Base-by-base conservation (phyloP, 805 yeast species). In the Cyberlindnera amylophila region DNA sequence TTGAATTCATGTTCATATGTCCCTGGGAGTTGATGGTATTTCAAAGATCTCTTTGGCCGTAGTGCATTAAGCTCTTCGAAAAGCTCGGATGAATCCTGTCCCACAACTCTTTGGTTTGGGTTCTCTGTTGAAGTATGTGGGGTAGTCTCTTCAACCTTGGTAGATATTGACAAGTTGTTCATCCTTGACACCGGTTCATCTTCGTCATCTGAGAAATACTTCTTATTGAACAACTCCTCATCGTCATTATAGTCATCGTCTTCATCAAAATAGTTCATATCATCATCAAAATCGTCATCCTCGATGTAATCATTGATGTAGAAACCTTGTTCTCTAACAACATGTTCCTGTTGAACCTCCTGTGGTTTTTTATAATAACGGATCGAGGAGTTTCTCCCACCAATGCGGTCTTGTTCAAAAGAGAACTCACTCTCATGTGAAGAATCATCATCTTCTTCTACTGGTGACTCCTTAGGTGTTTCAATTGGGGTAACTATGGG, bases 341-440 rank as follows among this genome's bases (percentile, higher is more conserved):
- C 39, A 1, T 45, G 44, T 6, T 47, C 50, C 7, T 36, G 33
- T 2, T 49, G 45, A 1, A 50, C 46, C 35, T 63, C 55, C 5
- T 42, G 37, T 4, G 49, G 51, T 4, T 56, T 52, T 40, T 73
- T 73, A 54, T 79, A 77, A 54, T 77, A 77, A 44, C 74, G 71
- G 17, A 73, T 69, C 0, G 82, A 77, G 1, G 74, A 63, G 41
- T 76, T 75, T 46, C 83, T 63, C 3, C 77, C 78, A n/a, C 73
- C 67, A 7, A 61, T 50, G 1, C 59, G 62, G 14, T 67, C 70
- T 33, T 66, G 64, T 36, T 74, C 78, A 49, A 79, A 79, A 1
- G 82, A 77, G 49, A 77, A 79, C 41, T 65, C 57, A 38, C 65
- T 61, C 13, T 42, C 53, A 7, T 45, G 47, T 1, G 49, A 43